Conservation (phyloP, 1,284 basidiomycete genomes). For the Moniliophthora roreri region DNA sequence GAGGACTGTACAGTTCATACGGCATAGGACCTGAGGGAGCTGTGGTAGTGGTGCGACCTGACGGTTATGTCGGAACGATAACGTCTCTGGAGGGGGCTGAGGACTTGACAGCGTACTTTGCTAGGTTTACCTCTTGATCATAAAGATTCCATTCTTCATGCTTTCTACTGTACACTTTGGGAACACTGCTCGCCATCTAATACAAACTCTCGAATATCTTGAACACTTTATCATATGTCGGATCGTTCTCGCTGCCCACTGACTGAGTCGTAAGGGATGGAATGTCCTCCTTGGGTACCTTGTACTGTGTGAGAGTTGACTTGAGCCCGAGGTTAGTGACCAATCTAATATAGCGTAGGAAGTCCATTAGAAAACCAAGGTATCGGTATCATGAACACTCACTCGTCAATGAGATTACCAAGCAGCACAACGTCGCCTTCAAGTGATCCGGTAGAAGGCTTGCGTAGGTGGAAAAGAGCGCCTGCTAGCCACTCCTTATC, state of each 20-base stretch:
- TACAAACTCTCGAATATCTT: conserved; percentile 50
- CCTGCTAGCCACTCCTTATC: conserved; percentile 60
- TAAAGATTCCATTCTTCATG: background rate
- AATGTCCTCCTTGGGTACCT: conserved; percentile 56
- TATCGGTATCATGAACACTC: conserved; percentile 22
- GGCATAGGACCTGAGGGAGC: conserved; percentile 59
- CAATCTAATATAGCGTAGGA: conserved; percentile 35
- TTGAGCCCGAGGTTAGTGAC: conserved; percentile 58
- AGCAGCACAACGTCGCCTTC: conserved; percentile 59
- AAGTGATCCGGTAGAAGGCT: conserved; percentile 57
- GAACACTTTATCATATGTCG: conserved; percentile 37
- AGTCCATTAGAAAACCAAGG: too few species aligned
- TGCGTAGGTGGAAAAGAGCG: conserved; percentile 53
- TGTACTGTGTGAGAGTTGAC: conserved; percentile 54
- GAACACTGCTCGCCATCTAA: conserved; percentile 7
- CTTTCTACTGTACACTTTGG: background rate
- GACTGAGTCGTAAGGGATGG: conserved; percentile 50
- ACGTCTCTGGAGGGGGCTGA: conserved; percentile 45
- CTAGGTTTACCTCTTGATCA: conserved; percentile 29
- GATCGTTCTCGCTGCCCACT: conserved; percentile 39
- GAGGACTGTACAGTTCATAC: conserved; percentile 51
- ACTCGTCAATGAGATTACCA: conserved; percentile 55
- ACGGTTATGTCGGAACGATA: conserved; percentile 70
- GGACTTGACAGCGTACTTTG: conserved; percentile 55
- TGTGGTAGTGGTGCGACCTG: conserved; percentile 69